Evolutionary conservation across 2,329 filamentous ascomycete genomes (phyloP).

Genomic region (Fusarium buxicola): DNA sequence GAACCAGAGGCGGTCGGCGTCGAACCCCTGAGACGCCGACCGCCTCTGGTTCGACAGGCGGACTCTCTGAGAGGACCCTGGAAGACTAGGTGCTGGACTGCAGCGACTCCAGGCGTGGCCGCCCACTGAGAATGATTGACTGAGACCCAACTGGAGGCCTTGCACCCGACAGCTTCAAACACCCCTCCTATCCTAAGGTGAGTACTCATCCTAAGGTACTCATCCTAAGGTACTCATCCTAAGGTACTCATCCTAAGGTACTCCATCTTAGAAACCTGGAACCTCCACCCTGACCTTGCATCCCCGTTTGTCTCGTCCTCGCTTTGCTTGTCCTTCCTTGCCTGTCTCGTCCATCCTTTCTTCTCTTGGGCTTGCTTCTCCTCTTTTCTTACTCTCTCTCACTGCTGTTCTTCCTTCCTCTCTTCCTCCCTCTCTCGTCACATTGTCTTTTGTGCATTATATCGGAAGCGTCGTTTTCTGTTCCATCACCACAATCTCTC

Average conservation of each 20-base stretch:
- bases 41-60: slow-evolving; percentile 34
- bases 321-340: slow-evolving; percentile 25
- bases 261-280: slow-evolving; percentile 10
- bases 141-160: slow-evolving; percentile 1
- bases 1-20: no score
- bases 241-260: no score
- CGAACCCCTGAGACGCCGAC: no score
- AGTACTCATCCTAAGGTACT: no score
- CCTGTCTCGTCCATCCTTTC: slow-evolving; percentile 34
- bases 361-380: slow-evolving; percentile 35
- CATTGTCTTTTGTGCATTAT: slow-evolving; percentile 36
- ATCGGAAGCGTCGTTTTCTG: slow-evolving; percentile 37
- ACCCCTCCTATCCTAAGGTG: no score
- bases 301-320: slow-evolving; percentile 17
- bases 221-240: no score
- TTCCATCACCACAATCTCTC: slow-evolving; percentile 23
- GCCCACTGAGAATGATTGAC: slow-evolving; percentile 1
- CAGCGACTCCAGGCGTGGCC: slow-evolving; percentile 32
- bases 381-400: slow-evolving; percentile 28
- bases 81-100: slow-evolving; percentile 2
- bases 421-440: slow-evolving; percentile 22
- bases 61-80: slow-evolving; percentile 11
- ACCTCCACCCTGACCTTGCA: slow-evolving; percentile 31
- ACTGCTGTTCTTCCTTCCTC: slow-evolving; percentile 7
- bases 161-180: slow-evolving; percentile 15